Percentiles rank a stretch among this genome's conserved stretches.
Conservation (phyloP, 2,329 filamentous ascomycete genomes). For the Aureobasidium sp. region DNA sequence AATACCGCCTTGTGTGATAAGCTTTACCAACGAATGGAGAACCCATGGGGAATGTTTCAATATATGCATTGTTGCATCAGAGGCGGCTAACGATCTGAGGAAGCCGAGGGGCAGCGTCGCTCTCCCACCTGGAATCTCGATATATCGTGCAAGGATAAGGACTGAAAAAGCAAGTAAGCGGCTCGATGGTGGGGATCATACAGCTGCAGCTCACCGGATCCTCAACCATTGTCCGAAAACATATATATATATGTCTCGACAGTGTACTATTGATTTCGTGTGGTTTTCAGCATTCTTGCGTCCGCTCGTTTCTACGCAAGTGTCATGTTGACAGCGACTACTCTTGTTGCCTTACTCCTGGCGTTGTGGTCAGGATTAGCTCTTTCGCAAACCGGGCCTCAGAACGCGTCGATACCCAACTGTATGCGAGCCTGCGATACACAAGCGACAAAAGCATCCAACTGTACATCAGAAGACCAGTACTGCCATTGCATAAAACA, state of each 20-base stretch:
- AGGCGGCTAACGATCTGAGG: neutral
- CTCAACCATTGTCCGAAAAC: neutral
- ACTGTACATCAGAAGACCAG: neutral
- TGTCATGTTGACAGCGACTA: neutral
- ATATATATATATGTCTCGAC: neutral
- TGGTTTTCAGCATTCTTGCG: neutral
- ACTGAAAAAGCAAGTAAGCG: neutral
- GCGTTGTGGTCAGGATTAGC: neutral
- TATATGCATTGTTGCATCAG: neutral
- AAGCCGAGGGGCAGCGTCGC: neutral
- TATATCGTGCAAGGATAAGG: neutral
- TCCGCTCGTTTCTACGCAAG: neutral
- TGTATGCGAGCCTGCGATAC: conserved; percentile 2
- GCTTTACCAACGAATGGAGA: neutral
- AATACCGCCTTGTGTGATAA: neutral
- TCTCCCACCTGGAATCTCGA: neutral
- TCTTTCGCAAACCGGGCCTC: neutral
- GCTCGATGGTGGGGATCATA: no score
- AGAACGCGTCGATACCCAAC: conserved; percentile 5
- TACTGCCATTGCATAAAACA: conserved; percentile 5
- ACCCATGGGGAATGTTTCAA: neutral
- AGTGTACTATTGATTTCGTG: neutral
- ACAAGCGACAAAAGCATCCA: neutral
- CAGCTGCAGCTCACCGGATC: neutral
- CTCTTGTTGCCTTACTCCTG: neutral